Percentiles rank a stretch among this genome's conserved stretches.
phyloP scores from a whole-genome alignment of 345 rosid genomes.

The Abelmoschus esculentus region DNA sequence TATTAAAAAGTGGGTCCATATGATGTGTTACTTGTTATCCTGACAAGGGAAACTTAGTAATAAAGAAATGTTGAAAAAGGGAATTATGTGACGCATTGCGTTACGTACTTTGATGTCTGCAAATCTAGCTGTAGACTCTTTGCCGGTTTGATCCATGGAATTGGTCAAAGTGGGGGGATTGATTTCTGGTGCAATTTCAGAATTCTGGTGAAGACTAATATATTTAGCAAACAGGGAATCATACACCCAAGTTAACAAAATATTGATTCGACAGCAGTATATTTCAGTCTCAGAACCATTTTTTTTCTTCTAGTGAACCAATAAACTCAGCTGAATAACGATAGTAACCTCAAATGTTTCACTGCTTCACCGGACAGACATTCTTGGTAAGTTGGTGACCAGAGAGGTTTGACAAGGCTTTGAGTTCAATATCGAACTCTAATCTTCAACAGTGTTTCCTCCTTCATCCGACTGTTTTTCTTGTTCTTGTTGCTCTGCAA shows the following conservation, averaged over 20 bases:
- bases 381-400: not conserved
- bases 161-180: not conserved
- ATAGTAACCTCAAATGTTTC: not conserved
- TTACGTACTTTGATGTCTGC: not conserved
- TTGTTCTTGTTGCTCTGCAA: constrained; percentile 12
- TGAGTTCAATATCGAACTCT: not conserved
- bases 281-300: not conserved
- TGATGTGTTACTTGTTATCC: too few relatives aligned
- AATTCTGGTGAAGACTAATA: not conserved
- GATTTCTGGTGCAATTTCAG: not conserved
- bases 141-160: not conserved
- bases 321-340: not conserved
- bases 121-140: not conserved
- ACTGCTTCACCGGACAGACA: not conserved
- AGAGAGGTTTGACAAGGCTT: not conserved
- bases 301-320: not conserved
- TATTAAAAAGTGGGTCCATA: too few relatives aligned
- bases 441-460: constrained; percentile 1
- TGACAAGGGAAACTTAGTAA: not conserved
- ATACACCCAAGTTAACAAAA: not conserved
- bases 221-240: not conserved
- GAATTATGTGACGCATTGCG: not conserved
- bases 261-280: not conserved
- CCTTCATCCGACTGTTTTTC: not conserved
- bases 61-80: not conserved